Percentiles rank a stretch among this genome's conserved stretches.
phyloP scores from a whole-genome alignment of 352 stramenopile genomes.

The Pythium vanterpoolii region DNA sequence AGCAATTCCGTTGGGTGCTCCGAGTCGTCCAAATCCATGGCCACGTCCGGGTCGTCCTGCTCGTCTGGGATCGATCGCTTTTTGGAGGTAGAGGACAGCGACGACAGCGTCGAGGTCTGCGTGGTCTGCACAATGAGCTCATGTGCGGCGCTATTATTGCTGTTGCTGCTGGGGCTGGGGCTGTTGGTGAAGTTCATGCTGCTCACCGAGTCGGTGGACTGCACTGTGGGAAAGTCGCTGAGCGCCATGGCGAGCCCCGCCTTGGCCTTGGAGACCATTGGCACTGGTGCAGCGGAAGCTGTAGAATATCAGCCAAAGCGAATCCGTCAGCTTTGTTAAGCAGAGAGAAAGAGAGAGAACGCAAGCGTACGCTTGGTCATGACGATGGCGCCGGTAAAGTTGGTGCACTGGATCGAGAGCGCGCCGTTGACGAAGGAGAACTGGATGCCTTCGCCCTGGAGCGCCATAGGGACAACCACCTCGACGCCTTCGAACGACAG shows the following conservation, averaged over 20 bases:
- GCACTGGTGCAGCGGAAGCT: background rate
- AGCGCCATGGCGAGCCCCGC: slow-evolving; percentile 15
- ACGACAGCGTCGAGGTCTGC: slow-evolving; percentile 3
- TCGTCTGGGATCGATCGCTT: slow-evolving; percentile 42
- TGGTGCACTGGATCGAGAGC: slow-evolving; percentile 65
- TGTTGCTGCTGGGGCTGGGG: background rate
- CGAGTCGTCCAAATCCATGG: slow-evolving; percentile 28
- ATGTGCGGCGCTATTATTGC: background rate
- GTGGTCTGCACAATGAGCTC: slow-evolving; percentile 19
- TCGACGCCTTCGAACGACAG: slow-evolving; percentile 77
- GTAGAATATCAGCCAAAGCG: background rate
- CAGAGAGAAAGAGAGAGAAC: background rate
- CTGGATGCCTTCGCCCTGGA: slow-evolving; percentile 57
- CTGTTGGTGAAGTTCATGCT: background rate
- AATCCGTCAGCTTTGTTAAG: slow-evolving; percentile 1
- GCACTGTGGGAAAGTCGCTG: slow-evolving; percentile 15
- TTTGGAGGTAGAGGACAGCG: slow-evolving; percentile 24
- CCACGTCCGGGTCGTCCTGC: slow-evolving; percentile 4
- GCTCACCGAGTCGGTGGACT: slow-evolving; percentile 5
- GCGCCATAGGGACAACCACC: slow-evolving; percentile 58
- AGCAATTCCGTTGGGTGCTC: slow-evolving; percentile 18
- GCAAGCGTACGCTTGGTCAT: slow-evolving; percentile 44
- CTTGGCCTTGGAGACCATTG: background rate
- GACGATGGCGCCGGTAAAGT: slow-evolving; percentile 72
- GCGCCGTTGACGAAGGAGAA: slow-evolving; percentile 59